These are phyloP conservation scores for Alternaria ethzedia DNA, from an alignment of 2,329 filamentous ascomycete genomes.

Conservation along the genomic window DNA sequence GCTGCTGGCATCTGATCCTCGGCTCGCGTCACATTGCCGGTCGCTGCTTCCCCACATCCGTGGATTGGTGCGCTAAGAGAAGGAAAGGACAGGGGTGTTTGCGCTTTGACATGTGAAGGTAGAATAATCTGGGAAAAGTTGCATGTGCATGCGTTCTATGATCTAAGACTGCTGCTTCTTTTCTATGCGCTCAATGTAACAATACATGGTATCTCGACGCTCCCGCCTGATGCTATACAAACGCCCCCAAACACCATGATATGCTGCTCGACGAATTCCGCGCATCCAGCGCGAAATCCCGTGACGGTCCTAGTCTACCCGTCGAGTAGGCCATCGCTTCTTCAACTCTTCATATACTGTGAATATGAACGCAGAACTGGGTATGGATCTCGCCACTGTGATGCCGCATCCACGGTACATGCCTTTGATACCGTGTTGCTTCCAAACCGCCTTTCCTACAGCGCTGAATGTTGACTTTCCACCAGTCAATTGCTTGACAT, in stretches of 20 bases:
- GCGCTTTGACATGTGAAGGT: constrained; percentile 36
- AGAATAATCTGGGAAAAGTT: neutral
- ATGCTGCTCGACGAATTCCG: neutral
- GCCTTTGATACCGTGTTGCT: constrained; percentile 78
- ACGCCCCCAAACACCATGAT: constrained; percentile 13
- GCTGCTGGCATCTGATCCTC: constrained; percentile 37
- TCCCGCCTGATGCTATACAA: constrained; percentile 9
- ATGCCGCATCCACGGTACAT: constrained; percentile 96
- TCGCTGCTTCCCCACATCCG: constrained; percentile 40
- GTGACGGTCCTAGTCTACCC: constrained; percentile 3
- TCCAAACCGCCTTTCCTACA: constrained; percentile 78
- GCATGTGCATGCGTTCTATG: constrained; percentile 20
- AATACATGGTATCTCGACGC: constrained; percentile 18
- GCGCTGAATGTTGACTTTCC: constrained; percentile 71
- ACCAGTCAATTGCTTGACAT: constrained; percentile 63
- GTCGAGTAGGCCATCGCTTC: constrained; percentile 44
- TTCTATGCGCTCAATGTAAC: constrained; percentile 5
- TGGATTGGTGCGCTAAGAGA: constrained; percentile 19
- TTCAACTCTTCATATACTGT: constrained; percentile 91
- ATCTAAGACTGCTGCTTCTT: neutral
- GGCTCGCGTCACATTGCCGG: constrained; percentile 44
- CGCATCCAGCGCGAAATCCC: neutral
- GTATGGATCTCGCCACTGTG: constrained; percentile 84
- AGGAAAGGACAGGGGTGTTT: constrained; percentile 20
- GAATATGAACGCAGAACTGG: constrained; percentile 98